Evolutionary conservation across 495 filamentous ascomycete genomes (phyloP).

Genomic region (Chaetomium tenue): DNA sequence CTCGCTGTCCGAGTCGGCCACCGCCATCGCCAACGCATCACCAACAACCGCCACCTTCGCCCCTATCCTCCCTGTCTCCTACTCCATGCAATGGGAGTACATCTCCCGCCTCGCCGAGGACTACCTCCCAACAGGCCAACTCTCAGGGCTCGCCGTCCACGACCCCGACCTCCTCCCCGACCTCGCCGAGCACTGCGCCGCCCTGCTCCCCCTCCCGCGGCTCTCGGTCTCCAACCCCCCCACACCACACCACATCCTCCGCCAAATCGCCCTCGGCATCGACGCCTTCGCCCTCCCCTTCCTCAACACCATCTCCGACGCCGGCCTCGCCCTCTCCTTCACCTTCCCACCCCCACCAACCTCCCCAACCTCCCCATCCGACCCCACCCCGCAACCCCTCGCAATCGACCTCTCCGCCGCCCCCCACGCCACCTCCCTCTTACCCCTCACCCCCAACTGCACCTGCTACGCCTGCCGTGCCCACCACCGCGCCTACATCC

Average conservation of each 20-base stretch:
- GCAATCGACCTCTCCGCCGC: slow-evolving; percentile 73
- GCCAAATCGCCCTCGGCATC: slow-evolving; percentile 69
- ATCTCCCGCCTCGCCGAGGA: slow-evolving; percentile 61
- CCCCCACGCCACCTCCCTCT: slow-evolving; percentile 55
- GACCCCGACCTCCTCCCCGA: slow-evolving; percentile 66
- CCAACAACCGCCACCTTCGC: slow-evolving; percentile 63
- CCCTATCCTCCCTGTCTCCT: slow-evolving; percentile 73
- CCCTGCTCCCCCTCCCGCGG: slow-evolving; percentile 60
- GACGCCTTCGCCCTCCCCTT: slow-evolving; percentile 80
- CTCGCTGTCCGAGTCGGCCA: slow-evolving; percentile 41
- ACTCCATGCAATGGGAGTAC: slow-evolving; percentile 72
- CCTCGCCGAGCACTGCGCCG: slow-evolving; percentile 54
- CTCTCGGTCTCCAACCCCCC: slow-evolving; percentile 65
- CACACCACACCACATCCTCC: slow-evolving; percentile 72
- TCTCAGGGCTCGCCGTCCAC: slow-evolving; percentile 83
- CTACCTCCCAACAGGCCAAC: slow-evolving; percentile 40
- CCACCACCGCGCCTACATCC: slow-evolving; percentile 83
- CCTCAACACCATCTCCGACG: slow-evolving; percentile 69
- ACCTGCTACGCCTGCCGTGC: slow-evolving; percentile 78
- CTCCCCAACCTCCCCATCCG: not conserved
- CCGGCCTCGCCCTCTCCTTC: slow-evolving; percentile 82
- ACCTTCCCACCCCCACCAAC: slow-evolving; percentile 56
- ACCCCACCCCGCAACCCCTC: slow-evolving; percentile 45
- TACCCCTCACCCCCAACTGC: slow-evolving; percentile 61
- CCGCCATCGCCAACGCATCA: slow-evolving; percentile 28